Base-by-base conservation (phyloP, 1,284 basidiomycete genomes). In the Clitocybe nebularis region DNA sequence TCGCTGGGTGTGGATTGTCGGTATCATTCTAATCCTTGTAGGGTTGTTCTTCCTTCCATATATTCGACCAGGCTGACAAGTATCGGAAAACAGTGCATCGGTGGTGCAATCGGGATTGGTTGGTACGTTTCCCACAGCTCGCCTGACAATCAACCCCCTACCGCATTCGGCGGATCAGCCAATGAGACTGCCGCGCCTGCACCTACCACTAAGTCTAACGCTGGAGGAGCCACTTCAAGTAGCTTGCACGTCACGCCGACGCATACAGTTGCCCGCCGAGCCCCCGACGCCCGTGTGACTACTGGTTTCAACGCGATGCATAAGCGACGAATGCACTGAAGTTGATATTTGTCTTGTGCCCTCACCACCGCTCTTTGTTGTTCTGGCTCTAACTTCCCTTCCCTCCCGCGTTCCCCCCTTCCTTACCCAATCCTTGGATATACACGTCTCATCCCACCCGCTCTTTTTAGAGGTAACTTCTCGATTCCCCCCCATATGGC, bases 1-100 rank as follows among this genome's bases (percentile, higher is more conserved):
- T 5, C 72, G 78, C 32, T 84, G 78, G 77, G 75, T 89, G 1
- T 87, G 83, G 81, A 47, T 86, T 36, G 55, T 79, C 34, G 84
- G 79, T 16, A 49, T 87, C 13, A 16, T 79, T 30, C 54, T 89
- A 17, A 55, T 89, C 32, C 55, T 80, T 34, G 74, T 77, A 45
- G 47, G 75, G 63, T n/a, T n/a, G n/a, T n/a, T n/a, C n/a, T 43
- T 47, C 8, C n/a, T 16, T 34, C 13, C 20, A n/a, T 37, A n/a
- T 21, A 33, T 10, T 39, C 38, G 19, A 44, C 9, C 35, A 16
- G 37, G 34, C 23, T 33, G 3, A 51, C 13, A 11, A 10, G 21
- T 37, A 2, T 45, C 4, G 14, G 10, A 14, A 6, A 10, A n/a
- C 28, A 81, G 77, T 60, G 63, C 48, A 69, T 72, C 32, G 78